Evolutionary conservation across 352 stramenopile species (phyloP).

Genomic region (Achlya hypogyna): DNA sequence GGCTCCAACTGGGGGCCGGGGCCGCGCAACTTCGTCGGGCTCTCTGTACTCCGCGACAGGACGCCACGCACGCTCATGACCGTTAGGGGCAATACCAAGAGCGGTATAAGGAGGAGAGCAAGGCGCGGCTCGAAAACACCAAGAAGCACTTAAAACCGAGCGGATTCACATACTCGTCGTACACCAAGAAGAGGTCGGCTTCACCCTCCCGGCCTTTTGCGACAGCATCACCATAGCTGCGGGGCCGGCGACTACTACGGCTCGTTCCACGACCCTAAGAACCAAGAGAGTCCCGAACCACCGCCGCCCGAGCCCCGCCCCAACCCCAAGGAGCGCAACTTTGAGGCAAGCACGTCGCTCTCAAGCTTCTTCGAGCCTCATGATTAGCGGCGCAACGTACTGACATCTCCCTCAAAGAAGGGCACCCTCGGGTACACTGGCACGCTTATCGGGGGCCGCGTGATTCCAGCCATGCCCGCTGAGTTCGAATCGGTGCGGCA

Average conservation of each 20-base stretch:
- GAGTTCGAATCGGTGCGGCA: constrained; percentile 51
- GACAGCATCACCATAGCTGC: constrained; percentile 24
- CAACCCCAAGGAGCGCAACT: constrained; percentile 48
- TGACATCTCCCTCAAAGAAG: constrained; percentile 50
- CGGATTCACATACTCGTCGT: constrained; percentile 54
- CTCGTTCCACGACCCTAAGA: constrained; percentile 50
- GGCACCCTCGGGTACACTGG: constrained; percentile 66
- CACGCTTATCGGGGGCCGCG: constrained; percentile 51
- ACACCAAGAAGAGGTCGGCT: constrained; percentile 46
- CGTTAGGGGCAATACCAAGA: constrained; percentile 44
- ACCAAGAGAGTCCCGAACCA: constrained; percentile 51
- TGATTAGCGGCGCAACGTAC: constrained; percentile 45
- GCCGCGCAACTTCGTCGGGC: constrained; percentile 50
- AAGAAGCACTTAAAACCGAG: constrained; percentile 58
- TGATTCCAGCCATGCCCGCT: constrained; percentile 33
- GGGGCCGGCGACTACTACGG: constrained; percentile 65
- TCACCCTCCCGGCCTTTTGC: not conserved
- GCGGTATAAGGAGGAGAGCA: constrained; percentile 59
- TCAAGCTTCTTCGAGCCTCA: not conserved
- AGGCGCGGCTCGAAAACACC: constrained; percentile 59
- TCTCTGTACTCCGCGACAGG: constrained; percentile 21
- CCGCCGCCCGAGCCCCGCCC: not conserved
- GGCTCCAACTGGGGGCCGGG: constrained; percentile 53
- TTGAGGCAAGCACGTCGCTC: constrained; percentile 24
- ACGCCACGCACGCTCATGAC: not conserved